These are phyloP conservation scores for Alloascoidea africana DNA, from an alignment of 805 yeast species.

Conservation along the genomic window DNA sequence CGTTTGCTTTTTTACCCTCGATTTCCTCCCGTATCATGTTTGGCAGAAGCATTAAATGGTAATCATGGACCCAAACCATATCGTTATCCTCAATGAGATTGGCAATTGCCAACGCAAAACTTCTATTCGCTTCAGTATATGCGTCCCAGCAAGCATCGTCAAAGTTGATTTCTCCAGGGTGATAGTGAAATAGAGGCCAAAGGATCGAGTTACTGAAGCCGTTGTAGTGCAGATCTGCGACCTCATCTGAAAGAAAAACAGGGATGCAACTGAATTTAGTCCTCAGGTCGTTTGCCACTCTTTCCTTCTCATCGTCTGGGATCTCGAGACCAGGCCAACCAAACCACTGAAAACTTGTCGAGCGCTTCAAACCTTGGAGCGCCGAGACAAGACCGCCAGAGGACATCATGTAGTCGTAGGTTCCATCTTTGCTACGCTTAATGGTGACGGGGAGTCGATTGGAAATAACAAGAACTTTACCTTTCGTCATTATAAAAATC, in stretches of 20 bases:
- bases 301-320: conserved; percentile 56
- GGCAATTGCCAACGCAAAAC: conserved; percentile 65
- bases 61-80: conserved; percentile 95
- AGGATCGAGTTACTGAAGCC: conserved; percentile 89
- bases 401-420: conserved; percentile 79
- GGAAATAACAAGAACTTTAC: conserved; percentile 82
- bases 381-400: conserved; percentile 97
- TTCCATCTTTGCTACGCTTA: conserved; percentile 41
- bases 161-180: conserved; percentile 97
- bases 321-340: conserved; percentile 85
- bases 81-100: conserved; percentile 66
- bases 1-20: conserved; percentile 28
- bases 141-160: conserved; percentile 98
- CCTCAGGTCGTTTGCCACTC: conserved; percentile 55
- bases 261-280: conserved; percentile 83
- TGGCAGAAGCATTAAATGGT: conserved; percentile 91
- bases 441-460: conserved; percentile 94
- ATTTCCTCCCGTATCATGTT: conserved; percentile 63
- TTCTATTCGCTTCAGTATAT: conserved; percentile 79
- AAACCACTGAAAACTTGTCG: conserved; percentile 84
- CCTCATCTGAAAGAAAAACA: conserved; percentile 69
- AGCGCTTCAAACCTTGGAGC: conserved; percentile 74
- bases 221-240: conserved; percentile 92
- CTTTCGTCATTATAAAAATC: conserved; percentile 28
- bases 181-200: conserved; percentile 98